These are phyloP conservation scores for Penicillium cataractarum DNA, from an alignment of 495 filamentous ascomycete genomes.

Conservation along the genomic window DNA sequence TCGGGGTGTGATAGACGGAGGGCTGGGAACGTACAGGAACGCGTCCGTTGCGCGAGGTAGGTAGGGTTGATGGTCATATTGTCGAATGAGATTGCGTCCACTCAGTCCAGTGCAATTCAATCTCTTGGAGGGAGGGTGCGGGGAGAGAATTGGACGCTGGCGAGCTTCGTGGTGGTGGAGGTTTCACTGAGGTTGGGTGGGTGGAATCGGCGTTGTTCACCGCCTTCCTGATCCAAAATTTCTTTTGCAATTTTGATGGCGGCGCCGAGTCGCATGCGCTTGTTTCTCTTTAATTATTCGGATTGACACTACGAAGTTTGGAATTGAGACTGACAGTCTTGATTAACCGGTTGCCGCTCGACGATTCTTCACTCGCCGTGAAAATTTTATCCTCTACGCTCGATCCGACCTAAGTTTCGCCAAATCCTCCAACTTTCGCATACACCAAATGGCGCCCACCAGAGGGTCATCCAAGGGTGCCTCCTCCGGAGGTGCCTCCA, in stretches of 20 bases:
- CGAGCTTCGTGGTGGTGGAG: slow-evolving; percentile 34
- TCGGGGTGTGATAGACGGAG: slow-evolving; percentile 22
- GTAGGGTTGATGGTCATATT: slow-evolving; percentile 87
- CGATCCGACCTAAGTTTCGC: not conserved
- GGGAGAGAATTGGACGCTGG: slow-evolving; percentile 25
- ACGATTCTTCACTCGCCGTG: not conserved
- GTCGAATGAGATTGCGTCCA: slow-evolving; percentile 16
- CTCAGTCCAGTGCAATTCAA: slow-evolving; percentile 29
- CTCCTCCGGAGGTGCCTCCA: slow-evolving; percentile 32
- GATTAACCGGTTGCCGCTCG: not conserved
- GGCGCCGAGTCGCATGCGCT: slow-evolving; percentile 16
- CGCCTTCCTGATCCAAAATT: slow-evolving; percentile 52
- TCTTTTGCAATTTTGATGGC: slow-evolving; percentile 23
- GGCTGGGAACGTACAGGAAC: slow-evolving; percentile 71
- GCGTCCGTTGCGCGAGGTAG: slow-evolving; percentile 85
- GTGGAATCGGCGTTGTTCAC: slow-evolving; percentile 31
- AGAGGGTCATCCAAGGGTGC: slow-evolving; percentile 38
- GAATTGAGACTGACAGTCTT: not conserved
- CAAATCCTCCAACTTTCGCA: slow-evolving; percentile 11
- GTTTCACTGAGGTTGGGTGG: slow-evolving; percentile 33
- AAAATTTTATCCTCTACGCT: not conserved
- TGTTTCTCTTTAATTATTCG: slow-evolving; percentile 7
- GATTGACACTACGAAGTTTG: not conserved
- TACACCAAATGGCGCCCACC: slow-evolving; percentile 39
- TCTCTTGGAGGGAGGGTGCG: slow-evolving; percentile 23